Conservation (phyloP, 768 basidiomycete species). For the Leccinum incarnatum region DNA sequence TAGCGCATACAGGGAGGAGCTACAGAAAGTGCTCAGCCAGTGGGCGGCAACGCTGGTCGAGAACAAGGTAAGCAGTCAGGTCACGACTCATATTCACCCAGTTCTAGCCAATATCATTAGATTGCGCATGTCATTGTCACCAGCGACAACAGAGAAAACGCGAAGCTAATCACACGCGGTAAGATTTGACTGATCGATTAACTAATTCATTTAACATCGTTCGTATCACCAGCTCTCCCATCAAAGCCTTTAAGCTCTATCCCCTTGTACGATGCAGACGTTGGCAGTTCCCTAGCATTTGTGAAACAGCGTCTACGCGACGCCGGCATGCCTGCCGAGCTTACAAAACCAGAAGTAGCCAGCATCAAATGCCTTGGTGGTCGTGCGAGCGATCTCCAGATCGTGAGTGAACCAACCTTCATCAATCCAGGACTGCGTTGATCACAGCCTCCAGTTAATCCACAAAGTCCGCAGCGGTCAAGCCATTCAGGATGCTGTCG, state of each 20-base stretch:
- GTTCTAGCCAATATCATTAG: slow-evolving; percentile 35
- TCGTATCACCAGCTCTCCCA: slow-evolving; percentile 58
- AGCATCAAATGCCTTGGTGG: slow-evolving; percentile 82
- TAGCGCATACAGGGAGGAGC: slow-evolving; percentile 59
- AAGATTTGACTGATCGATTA: not conserved
- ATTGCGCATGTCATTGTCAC: slow-evolving; percentile 90
- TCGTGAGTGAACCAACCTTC: slow-evolving; percentile 43
- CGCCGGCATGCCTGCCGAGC: slow-evolving; percentile 46
- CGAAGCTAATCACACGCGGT: slow-evolving; percentile 84
- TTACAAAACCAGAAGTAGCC: slow-evolving; percentile 53
- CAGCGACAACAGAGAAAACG: slow-evolving; percentile 86
- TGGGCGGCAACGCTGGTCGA: slow-evolving; percentile 87
- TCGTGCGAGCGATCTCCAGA: slow-evolving; percentile 85
- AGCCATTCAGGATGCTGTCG: slow-evolving; percentile 74
- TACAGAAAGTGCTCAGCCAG: slow-evolving; percentile 71
- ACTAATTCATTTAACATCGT: not conserved
- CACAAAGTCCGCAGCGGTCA: slow-evolving; percentile 81
- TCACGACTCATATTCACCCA: not conserved
- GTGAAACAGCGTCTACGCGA: slow-evolving; percentile 76
- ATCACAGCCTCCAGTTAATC: slow-evolving; percentile 52
- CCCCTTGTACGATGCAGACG: slow-evolving; percentile 82
- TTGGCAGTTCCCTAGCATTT: slow-evolving; percentile 72
- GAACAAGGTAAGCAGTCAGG: slow-evolving; percentile 53
- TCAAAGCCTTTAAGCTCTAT: slow-evolving; percentile 80
- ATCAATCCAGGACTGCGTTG: not conserved